Evolutionary conservation across 768 basidiomycete species (phyloP).

Genomic region (Tulasnella sp.): DNA sequence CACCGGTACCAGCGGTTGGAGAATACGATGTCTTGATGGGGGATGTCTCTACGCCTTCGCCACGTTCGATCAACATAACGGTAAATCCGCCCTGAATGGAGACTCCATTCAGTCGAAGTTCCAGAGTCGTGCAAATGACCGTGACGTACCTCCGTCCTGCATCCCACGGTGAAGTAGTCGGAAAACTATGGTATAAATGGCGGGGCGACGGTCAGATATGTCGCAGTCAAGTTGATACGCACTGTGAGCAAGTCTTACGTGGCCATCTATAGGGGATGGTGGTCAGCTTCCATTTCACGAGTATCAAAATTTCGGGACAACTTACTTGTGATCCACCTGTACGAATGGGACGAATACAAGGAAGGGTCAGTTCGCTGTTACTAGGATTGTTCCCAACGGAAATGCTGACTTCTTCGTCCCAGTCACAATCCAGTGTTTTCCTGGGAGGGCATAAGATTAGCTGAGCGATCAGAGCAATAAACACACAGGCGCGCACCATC

Average conservation of each 20-base stretch:
- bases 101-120: conserved; percentile 24
- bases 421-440: conserved; percentile 66
- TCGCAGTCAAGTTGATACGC: background rate
- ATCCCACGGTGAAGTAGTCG: conserved; percentile 60
- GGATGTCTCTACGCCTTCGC: conserved; percentile 73
- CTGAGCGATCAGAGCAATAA: background rate
- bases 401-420: conserved; percentile 61
- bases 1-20: conserved; percentile 62
- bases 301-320: background rate
- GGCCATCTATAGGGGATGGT: background rate
- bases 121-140: background rate
- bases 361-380: background rate
- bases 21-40: conserved; percentile 89
- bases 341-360: background rate
- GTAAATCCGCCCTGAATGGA: conserved; percentile 53
- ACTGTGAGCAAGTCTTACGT: background rate
- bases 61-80: conserved; percentile 74
- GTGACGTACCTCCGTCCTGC: conserved; percentile 44
- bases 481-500: conserved; percentile 45
- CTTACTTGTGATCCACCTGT: conserved; percentile 57
- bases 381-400: too few relatives aligned
- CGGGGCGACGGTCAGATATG: too few relatives aligned
- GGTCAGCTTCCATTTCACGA: background rate
- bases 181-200: conserved; percentile 18
- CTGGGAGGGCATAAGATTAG: background rate